Base-by-base conservation (phyloP, 306 rosid genomes). In the Lablab purpureus region DNA sequence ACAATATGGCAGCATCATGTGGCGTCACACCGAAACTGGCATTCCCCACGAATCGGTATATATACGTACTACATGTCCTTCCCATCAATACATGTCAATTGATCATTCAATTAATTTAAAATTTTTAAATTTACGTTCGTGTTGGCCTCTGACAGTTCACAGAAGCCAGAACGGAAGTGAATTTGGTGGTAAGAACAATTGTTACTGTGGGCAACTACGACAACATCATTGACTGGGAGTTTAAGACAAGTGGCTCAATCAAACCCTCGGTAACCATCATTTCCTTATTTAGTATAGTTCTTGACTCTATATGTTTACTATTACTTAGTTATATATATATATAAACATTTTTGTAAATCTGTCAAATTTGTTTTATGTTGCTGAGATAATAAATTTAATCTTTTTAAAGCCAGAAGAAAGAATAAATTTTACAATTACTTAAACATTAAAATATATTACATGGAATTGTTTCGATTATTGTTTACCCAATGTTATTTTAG, bases 141-240 rank as follows among this genome's bases (percentile, higher is more conserved):
- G 5, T 64, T 66, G 5, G 25, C 6, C 21, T 40, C 40, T 30
- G 5, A 13, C 36, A 85, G 86, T 0, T 82, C 0, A 47, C 32
- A 6, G 88, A 85, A 67, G 21, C 69, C 5, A 78, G 88, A 49
- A 74, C 67, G 0, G 84, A 82, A 21, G 88, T 85, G 14, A 85
- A 68, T 50, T 74, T 85, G 15, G 40, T 85, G 0, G 82, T 85
- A 9, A 82, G 88, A 41, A 52, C 34, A 4, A 2, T 82, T 18
- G 86, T 75, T 1, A 79, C 86, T 0, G 86, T 85, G 2, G 82
- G 82, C 23, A 85, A 82, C 86, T 85, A 85, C 56, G 88, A 85
- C 52, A 78, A 85, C 17, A 13, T 85, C 5, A 10, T 85, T 0
- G 88, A 85, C 34, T 85, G 88, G 88, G 86, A 82, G 70, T 85